Evolutionary conservation across 2,329 filamentous ascomycete species (phyloP), one percentile per base, ranked within the genome.

Genomic region (Canariomyces notabilis): DNA sequence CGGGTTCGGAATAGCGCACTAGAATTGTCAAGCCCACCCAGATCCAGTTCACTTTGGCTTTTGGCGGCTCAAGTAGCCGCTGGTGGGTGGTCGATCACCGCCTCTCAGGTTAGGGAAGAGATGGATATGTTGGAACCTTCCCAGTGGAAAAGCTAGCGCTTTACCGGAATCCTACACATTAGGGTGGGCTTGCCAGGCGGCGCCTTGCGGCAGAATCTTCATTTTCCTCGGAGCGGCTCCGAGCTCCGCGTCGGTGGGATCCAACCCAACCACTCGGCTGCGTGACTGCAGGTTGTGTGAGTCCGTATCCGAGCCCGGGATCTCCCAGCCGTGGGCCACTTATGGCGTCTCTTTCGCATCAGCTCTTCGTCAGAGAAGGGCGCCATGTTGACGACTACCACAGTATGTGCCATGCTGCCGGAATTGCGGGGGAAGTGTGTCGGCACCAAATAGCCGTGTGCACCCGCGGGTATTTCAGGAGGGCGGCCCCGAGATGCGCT

Each of bases 401-500:
- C 26, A 29, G 26, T 8, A 12, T 12, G 7, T 33, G 26, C n/a
- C n/a, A n/a, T n/a, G n/a, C n/a, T n/a, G n/a, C 32, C 51, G 50
- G 52, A 42, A 48, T 38, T 39, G 36, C 45, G 49, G 48, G 48
- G 45, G 40, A 49, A 52, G 35, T 49, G 46, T 35, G 41, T 47
- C 46, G 39, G 48, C 32, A 47, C 49, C 38, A 39, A 53, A 31
- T 26, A 44, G 42, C 36, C 31, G 32, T 32, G 34, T 44, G 44
- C 49, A 50, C 35, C 33, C 44, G 50, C 48, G 51, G 53, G 46
- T 46, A 51, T 50, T 51, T 41, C 49, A 18, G 22, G 49, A 6
- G 29, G 21, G 32, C 37, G 34, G 18, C 18, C n/a, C 15, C 35
- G 15, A 16, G 12, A 12, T 43, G 33, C 32, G 20, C n/a, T n/a